These are phyloP conservation scores for Rickenella mellea DNA, from an alignment of 768 basidiomycete genomes.

Conservation along the genomic window DNA sequence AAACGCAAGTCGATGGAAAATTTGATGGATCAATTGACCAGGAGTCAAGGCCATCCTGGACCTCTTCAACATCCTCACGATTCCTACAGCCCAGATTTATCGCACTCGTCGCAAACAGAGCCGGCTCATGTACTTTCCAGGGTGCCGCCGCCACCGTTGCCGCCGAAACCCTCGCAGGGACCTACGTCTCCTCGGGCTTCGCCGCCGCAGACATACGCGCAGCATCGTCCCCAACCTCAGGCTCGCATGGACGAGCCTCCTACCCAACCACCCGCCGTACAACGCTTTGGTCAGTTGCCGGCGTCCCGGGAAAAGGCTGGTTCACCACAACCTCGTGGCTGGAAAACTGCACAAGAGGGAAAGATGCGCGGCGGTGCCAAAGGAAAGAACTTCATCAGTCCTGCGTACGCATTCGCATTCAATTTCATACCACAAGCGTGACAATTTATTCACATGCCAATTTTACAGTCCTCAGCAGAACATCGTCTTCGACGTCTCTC, in stretches of 20 bases:
- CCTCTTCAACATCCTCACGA: slow-evolving; percentile 27
- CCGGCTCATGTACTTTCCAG: slow-evolving; percentile 31
- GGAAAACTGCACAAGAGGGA: slow-evolving; percentile 24
- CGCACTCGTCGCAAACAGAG: slow-evolving; percentile 32
- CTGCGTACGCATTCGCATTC: slow-evolving; percentile 32
- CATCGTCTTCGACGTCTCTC: slow-evolving; percentile 69
- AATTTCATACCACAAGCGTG: not conserved
- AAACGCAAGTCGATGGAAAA: slow-evolving; percentile 82
- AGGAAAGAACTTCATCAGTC: slow-evolving; percentile 45
- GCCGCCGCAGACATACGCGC: slow-evolving; percentile 18
- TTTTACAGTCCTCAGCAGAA: slow-evolving; percentile 53
- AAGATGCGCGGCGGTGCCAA: slow-evolving; percentile 28
- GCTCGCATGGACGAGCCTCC: too few species aligned
- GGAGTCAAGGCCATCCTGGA: slow-evolving; percentile 26
- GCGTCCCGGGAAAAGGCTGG: not conserved
- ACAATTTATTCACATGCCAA: not conserved
- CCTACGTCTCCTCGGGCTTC: slow-evolving; percentile 11
- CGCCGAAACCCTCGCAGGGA: slow-evolving; percentile 6
- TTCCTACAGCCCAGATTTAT: slow-evolving; percentile 19
- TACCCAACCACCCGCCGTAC: too few species aligned
- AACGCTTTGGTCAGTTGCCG: too few species aligned
- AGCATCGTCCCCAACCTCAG: slow-evolving; percentile 12
- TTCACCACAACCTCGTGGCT: slow-evolving; percentile 14
- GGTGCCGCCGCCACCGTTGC: slow-evolving; percentile 20
- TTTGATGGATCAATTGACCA: slow-evolving; percentile 62